Percentiles rank a stretch among this genome's conserved stretches.
Conservation (phyloP, 768 basidiomycete species). For the Boletus reticulatus region DNA sequence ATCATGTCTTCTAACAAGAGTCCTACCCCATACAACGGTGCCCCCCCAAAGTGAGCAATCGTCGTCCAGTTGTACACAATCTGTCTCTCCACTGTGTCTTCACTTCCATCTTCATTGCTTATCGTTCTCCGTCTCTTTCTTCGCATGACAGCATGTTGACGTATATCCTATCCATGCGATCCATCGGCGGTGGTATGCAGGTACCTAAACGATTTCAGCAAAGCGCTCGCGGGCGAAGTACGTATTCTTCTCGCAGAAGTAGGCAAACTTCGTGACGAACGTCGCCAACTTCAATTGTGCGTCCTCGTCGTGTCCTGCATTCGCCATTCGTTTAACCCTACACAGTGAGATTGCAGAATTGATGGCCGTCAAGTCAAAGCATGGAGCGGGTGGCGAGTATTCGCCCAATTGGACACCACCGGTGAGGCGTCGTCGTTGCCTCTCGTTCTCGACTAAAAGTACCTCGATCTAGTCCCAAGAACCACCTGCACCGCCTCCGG, state of each 20-base stretch:
- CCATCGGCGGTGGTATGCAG: constrained; percentile 20
- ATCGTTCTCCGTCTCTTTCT: background rate
- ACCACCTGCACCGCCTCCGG: constrained; percentile 36
- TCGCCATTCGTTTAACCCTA: background rate
- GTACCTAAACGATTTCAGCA: constrained; percentile 61
- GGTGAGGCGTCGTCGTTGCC: constrained; percentile 34
- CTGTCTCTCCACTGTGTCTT: background rate
- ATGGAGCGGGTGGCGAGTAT: constrained; percentile 77
- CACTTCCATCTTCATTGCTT: background rate
- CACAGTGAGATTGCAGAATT: constrained; percentile 82
- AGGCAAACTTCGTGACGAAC: constrained; percentile 58
- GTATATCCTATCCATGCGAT: background rate
- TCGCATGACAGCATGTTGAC: constrained; percentile 5
- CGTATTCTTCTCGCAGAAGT: constrained; percentile 60
- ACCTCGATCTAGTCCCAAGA: constrained; percentile 29
- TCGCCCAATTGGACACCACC: constrained; percentile 70
- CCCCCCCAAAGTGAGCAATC: constrained; percentile 32
- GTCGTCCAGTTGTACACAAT: background rate
- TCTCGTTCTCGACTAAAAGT: background rate
- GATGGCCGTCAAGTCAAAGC: constrained; percentile 80
- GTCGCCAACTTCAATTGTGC: constrained; percentile 55
- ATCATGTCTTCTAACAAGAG: constrained; percentile 35
- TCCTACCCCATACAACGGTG: constrained; percentile 30
- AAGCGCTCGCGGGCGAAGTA: constrained; percentile 60
- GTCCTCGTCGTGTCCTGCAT: constrained; percentile 15